Percentiles rank a stretch among this genome's conserved stretches.
phyloP scores from a whole-genome alignment of 1,284 basidiomycete species.

The Rhodotorula sp. region DNA sequence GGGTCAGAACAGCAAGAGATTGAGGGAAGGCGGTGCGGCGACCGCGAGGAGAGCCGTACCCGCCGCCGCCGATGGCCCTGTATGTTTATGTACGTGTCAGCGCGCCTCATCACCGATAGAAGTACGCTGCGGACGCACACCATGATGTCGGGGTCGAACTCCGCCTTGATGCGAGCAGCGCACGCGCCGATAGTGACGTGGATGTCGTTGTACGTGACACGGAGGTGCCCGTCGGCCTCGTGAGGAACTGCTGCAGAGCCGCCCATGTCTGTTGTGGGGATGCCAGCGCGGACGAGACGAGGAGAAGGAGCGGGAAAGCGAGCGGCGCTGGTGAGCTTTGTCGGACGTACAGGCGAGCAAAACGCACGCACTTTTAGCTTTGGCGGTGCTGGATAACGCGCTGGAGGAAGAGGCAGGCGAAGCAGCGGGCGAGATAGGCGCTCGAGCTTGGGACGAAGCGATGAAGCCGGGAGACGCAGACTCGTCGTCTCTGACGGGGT shows the following conservation, averaged over 20 bases:
- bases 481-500: too few relatives aligned
- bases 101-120: too few relatives aligned
- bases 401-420: too few relatives aligned
- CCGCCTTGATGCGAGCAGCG: conserved; percentile 62
- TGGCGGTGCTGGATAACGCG: too few relatives aligned
- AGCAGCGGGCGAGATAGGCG: too few relatives aligned
- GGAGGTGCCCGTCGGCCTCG: conserved; percentile 34
- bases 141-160: conserved; percentile 64
- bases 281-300: background rate
- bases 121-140: conserved; percentile 12
- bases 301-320: background rate
- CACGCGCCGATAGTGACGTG: conserved; percentile 63
- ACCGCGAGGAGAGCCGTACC: conserved; percentile 49
- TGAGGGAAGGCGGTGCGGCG: conserved; percentile 10
- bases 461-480: too few relatives aligned
- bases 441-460: too few relatives aligned
- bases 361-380: too few relatives aligned
- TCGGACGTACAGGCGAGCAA: too few relatives aligned
- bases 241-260: background rate
- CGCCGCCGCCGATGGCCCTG: conserved; percentile 40
- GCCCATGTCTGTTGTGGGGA: conserved; percentile 5
- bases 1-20: background rate
- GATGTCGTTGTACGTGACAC: conserved; percentile 64
- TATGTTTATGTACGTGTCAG: background rate
- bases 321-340: background rate